Conservation (phyloP, 2,329 filamentous ascomycete genomes). For the Phyllosticta ampelicida region DNA sequence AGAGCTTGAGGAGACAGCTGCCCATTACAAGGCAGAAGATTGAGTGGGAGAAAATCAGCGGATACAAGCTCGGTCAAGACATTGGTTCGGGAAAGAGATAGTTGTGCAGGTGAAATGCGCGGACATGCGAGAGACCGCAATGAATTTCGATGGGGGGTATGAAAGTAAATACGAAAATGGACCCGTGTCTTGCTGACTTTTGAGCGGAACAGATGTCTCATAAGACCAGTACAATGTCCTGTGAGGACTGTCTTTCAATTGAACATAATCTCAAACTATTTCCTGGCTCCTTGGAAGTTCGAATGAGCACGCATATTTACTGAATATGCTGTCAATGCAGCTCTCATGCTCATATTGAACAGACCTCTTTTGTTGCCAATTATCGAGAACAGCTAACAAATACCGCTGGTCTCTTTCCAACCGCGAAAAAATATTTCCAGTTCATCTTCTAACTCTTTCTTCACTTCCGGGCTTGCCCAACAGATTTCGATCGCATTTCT, state of each 20-base stretch:
- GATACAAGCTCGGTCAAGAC: slow-evolving; percentile 54
- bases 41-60: slow-evolving; percentile 97
- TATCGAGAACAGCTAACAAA: neutral
- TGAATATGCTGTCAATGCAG: too few species aligned
- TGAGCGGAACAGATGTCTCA: too few species aligned
- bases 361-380: too few species aligned
- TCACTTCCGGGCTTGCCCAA: slow-evolving; percentile 35
- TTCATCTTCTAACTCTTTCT: slow-evolving; percentile 15
- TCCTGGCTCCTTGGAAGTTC: too few species aligned
- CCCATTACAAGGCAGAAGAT: slow-evolving; percentile 97
- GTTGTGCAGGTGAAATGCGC: neutral
- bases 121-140: neutral
- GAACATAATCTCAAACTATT: too few species aligned
- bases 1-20: slow-evolving; percentile 80
- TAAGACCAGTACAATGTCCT: too few species aligned
- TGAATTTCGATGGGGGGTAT: neutral
- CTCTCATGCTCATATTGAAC: too few species aligned
- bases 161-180: neutral
- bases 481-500: slow-evolving; percentile 36
- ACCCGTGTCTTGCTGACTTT: too few species aligned
- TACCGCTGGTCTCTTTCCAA: neutral
- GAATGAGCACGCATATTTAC: too few species aligned
- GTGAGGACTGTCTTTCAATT: too few species aligned
- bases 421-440: neutral
- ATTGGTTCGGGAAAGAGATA: slow-evolving; percentile 25